Evolutionary conservation across 768 basidiomycete genomes (phyloP), one percentile per base, ranked within the genome.

Genomic region (Cubamyces sp.): DNA sequence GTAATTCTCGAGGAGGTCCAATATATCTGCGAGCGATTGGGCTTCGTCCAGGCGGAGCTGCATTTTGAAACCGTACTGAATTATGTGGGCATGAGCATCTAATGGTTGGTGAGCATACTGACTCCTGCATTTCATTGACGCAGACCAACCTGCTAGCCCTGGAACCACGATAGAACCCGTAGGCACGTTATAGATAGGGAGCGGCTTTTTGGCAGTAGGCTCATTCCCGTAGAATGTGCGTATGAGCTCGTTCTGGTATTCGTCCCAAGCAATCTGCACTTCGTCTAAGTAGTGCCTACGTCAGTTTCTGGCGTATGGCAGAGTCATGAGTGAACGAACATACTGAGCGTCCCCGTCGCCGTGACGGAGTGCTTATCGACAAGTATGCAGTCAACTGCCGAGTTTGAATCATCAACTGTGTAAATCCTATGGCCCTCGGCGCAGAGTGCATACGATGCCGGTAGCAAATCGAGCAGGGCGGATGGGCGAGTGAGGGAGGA

Each of bases 41-140:
- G 86, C 80, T 11, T 79, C 81, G n/a, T 81, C 76, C 1, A 95
- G 76, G 46, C 85, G 81, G 3, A 94, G 82, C 56, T 87, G 81
- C 73, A 77, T 78, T 73, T 85, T 88, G 64, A 83, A 85, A 0
- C 93, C 94, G 65, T 92, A 90, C 30, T 84, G 78, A 37, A 93
- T 70, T 19, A 93, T 75, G 70, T 95, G 93, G 0, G 87, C 91
- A 73, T 94, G 92, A 0, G 91, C 85, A 72, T 94, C 92, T 89
- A 62, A 28, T 9, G 37, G 21, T 23, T 18, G 7, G 26, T 43
- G 3, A 23, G 37, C 8, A 9, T 16, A 18, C 8, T 37, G 8
- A 18, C 30, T 16, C 18, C 14, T 30, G 19, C 34, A 41, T 15
- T 7, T 42, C 5, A 45, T 9, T 16, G 5, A n/a, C 1, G 19